A percentile compares a stretch with the other conserved stretches of the same genome.
Evolutionary conservation across 495 filamentous ascomycete species (phyloP).

Genomic region (Amphirosellinia nigrospora): DNA sequence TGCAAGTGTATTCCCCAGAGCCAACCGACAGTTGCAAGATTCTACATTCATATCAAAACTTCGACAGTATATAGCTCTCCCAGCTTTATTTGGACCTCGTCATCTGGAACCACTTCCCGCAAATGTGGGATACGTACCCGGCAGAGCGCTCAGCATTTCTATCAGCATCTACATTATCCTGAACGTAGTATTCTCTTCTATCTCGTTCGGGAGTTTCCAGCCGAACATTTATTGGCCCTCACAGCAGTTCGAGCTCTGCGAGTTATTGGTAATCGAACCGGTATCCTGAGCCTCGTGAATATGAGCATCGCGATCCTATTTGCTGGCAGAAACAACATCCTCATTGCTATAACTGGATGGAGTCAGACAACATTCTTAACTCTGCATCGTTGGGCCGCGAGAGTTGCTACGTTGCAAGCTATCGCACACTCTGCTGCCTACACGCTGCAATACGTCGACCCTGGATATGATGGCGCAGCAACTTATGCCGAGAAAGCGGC

Average conservation of each 20-base stretch:
- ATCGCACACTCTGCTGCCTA: slow-evolving; percentile 43
- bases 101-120: slow-evolving; percentile 32
- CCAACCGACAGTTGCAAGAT: background rate
- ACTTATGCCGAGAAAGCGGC: slow-evolving; percentile 17
- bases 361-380: slow-evolving; percentile 52
- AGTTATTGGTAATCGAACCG: slow-evolving; percentile 50
- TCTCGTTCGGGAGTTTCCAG: slow-evolving; percentile 39
- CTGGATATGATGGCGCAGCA: slow-evolving; percentile 10
- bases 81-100: slow-evolving; percentile 10
- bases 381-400: slow-evolving; percentile 56
- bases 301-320: slow-evolving; percentile 48
- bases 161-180: slow-evolving; percentile 46
- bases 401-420: slow-evolving; percentile 45
- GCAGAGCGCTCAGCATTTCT: slow-evolving; percentile 47
- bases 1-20: background rate
- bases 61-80: slow-evolving; percentile 17
- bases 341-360: slow-evolving; percentile 56
- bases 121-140: slow-evolving; percentile 44
- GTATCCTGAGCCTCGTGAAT: slow-evolving; percentile 39
- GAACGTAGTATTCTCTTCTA: slow-evolving; percentile 47
- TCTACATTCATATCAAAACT: background rate
- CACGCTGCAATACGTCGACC: slow-evolving; percentile 13
- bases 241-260: slow-evolving; percentile 38
- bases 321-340: slow-evolving; percentile 51
- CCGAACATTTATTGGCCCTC: slow-evolving; percentile 39